These are phyloP conservation scores for Zasmidium cellare DNA, from an alignment of 2,329 filamentous ascomycete species.

Conservation along the genomic window DNA sequence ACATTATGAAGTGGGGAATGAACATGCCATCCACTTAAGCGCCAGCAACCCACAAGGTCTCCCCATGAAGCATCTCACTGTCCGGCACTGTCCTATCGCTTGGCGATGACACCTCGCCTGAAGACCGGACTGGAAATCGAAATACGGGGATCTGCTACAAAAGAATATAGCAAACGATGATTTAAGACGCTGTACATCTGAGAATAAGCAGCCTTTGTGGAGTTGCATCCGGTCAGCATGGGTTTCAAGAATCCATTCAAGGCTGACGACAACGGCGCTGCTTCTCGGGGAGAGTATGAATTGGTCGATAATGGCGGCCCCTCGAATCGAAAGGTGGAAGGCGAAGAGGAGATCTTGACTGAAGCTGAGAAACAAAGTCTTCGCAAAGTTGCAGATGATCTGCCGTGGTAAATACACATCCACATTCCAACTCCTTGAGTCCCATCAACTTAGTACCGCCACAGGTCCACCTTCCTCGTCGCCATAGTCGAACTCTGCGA, in stretches of 20 bases:
- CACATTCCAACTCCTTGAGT: too few species aligned
- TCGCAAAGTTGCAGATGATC: slow-evolving; percentile 43
- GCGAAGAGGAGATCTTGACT: slow-evolving; percentile 35
- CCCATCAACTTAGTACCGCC: too few species aligned
- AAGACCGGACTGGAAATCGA: not conserved
- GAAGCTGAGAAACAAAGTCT: slow-evolving; percentile 43
- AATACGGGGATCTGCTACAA: not conserved
- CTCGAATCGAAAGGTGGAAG: slow-evolving; percentile 11
- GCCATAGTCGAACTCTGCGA: slow-evolving; percentile 25
- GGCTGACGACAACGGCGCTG: not conserved
- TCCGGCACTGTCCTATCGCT: not conserved
- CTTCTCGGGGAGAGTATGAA: slow-evolving; percentile 18
- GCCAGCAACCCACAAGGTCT: not conserved
- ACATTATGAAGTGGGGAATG: too few species aligned
- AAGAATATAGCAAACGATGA: too few species aligned
- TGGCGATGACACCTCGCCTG: not conserved
- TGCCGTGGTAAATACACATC: too few species aligned
- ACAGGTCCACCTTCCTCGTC: slow-evolving; percentile 23
- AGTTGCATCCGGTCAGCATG: not conserved
- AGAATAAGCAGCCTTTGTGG: too few species aligned
- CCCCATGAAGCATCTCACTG: not conserved
- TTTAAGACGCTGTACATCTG: too few species aligned
- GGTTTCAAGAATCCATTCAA: not conserved
- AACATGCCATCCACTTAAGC: too few species aligned
- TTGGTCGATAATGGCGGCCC: slow-evolving; percentile 10